Base-by-base conservation (phyloP, 1,284 basidiomycete genomes). In the Marasmius fiardii region DNA sequence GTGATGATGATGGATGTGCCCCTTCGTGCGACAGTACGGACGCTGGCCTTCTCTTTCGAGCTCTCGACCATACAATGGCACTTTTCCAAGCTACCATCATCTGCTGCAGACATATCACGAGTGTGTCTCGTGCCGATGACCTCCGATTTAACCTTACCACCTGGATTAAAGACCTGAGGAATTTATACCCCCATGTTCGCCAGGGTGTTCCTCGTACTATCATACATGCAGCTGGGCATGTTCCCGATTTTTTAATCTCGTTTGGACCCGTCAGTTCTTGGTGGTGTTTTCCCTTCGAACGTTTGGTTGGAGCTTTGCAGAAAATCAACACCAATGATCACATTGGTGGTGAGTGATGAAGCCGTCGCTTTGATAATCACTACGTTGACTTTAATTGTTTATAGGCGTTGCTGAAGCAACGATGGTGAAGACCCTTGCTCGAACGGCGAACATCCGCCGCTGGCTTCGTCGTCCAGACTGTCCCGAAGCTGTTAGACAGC, bases 261-360 rank as follows among this genome's bases (percentile, higher is more conserved):
- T 68, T 64, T 48, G 65, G 66, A 8, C 66, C 66, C 11, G 54
- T 60, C 18, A 60, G 56, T 16, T 57, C 56, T 4, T 68, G 65
- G 66, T 67, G 67, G 67, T 57, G 54, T 37, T 68, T 63, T 54
- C 63, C 64, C 0, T 66, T 67, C 43, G 64, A 68, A 51, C 58
- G 64, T 2, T 52, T 65, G 10, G 61, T 65, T 48, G 65, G 66
- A 28, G n/a, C 35, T 3, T 33, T 63, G 35, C 63, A 64, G 28
- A 54, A 56, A 20, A 51, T 54, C 12, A 43, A 55, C 31, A 62
- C 57, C 4, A 64, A 63, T 43, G 52, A 54, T 28, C 56, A 53
- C 28, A 49, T 57, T n/a, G 55, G 55, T 26, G 55, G 52, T 53
- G 35, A 21, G 54, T 53, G 51, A 24, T 8, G 31, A 35, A 16